A percentile compares a stretch with the other conserved stretches of the same genome.
Evolutionary conservation across 805 yeast genomes (phyloP).

Genomic region (Hagleromyces aurorensis): DNA sequence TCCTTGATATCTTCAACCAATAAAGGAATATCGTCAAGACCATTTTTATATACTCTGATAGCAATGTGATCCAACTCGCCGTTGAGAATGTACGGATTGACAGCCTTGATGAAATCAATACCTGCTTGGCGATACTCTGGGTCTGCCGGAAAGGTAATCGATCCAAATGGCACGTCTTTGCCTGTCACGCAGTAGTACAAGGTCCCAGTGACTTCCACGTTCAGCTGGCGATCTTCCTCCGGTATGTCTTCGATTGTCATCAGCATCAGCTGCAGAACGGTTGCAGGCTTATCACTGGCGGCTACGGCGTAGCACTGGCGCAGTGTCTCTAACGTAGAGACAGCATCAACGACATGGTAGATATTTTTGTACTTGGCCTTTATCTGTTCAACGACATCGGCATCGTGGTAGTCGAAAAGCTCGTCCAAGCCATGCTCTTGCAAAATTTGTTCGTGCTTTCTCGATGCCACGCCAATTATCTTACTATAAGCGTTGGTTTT

Average conservation of each 20-base stretch:
- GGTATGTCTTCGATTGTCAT: slow-evolving; percentile 21
- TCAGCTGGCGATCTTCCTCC: slow-evolving; percentile 28
- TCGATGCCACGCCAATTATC: slow-evolving; percentile 45
- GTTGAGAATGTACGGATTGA: slow-evolving; percentile 16
- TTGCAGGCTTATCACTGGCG: slow-evolving; percentile 28
- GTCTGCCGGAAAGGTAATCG: slow-evolving; percentile 17
- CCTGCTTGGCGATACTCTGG: slow-evolving; percentile 22
- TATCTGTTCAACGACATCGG: slow-evolving; percentile 39
- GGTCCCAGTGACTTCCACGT: slow-evolving; percentile 31
- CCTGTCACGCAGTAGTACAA: slow-evolving; percentile 36
- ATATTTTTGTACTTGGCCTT: slow-evolving; percentile 27
- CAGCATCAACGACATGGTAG: slow-evolving; percentile 31
- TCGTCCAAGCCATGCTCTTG: slow-evolving; percentile 43
- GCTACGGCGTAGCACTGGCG: slow-evolving; percentile 32
- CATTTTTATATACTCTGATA: slow-evolving; percentile 28
- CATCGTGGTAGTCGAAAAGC: slow-evolving; percentile 43
- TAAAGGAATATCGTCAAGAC: slow-evolving; percentile 27
- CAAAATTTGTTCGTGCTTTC: slow-evolving; percentile 36
- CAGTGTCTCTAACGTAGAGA: slow-evolving; percentile 28
- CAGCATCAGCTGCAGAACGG: slow-evolving; percentile 31
- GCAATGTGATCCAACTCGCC: slow-evolving; percentile 32
- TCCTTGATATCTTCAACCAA: slow-evolving; percentile 23
- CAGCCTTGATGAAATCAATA: slow-evolving; percentile 24
- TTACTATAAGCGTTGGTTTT: slow-evolving; percentile 35
- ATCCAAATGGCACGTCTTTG: slow-evolving; percentile 29